These are phyloP conservation scores for Kalmanozyma brasiliensis DNA, from an alignment of 1,284 basidiomycete genomes.

Conservation along the genomic window DNA sequence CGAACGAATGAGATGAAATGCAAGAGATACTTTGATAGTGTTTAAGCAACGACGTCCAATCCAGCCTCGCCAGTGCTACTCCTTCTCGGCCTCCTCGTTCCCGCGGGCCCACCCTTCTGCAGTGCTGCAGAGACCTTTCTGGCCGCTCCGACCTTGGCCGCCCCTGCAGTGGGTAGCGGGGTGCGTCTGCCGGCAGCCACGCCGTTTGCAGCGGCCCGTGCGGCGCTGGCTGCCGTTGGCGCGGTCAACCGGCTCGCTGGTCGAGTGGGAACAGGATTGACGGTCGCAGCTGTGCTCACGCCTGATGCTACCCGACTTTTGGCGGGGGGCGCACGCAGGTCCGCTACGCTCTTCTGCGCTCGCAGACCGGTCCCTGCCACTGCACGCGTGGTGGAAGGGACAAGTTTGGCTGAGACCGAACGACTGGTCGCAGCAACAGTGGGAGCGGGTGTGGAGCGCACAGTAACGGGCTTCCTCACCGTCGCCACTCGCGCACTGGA, in stretches of 20 bases:
- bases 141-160: not conserved
- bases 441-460: not conserved
- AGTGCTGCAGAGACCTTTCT: conserved; percentile 10
- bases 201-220: conserved; percentile 19
- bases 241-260: conserved; percentile 31
- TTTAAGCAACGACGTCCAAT: conserved; percentile 29
- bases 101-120: not conserved
- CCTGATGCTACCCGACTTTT: not conserved
- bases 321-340: conserved; percentile 3
- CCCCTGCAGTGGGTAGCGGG: not conserved
- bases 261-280: not conserved
- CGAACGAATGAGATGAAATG: too few species aligned
- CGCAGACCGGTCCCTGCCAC: conserved; percentile 7
- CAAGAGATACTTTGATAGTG: too few species aligned
- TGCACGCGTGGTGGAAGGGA: not conserved
- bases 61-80: conserved; percentile 37
- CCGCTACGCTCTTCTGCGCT: conserved; percentile 26
- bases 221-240: conserved; percentile 35
- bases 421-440: not conserved
- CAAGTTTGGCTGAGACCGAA: conserved; percentile 15
- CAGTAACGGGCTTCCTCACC: conserved; percentile 8
- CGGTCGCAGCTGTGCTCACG: conserved; percentile 9
- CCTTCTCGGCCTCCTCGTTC: conserved; percentile 20
- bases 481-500: conserved; percentile 3
- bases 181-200: not conserved